Percentiles rank a stretch among this genome's conserved stretches.
phyloP scores from a whole-genome alignment of 129 eudicot species.

The Chrysanthemum seticuspe region DNA sequence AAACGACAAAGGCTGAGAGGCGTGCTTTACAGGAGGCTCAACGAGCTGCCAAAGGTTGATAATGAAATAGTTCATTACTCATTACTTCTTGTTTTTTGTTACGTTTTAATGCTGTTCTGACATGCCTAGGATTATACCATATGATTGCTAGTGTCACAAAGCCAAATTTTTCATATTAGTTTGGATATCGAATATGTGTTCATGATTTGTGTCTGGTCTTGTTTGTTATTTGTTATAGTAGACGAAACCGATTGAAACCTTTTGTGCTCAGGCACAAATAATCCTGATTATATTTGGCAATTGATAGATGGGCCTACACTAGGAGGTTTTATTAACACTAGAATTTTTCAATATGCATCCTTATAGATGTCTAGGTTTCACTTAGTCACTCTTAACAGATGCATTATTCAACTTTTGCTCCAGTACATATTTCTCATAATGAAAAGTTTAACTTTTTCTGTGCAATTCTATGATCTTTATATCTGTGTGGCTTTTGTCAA shows the following conservation, averaged over 20 bases:
- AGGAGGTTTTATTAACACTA: not conserved
- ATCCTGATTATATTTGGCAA: not conserved
- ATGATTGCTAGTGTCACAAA: not conserved
- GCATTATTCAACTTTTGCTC: not conserved
- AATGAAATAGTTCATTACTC: not conserved
- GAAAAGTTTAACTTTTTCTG: too few relatives aligned
- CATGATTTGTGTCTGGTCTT: not conserved
- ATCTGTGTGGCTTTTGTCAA: too few relatives aligned
- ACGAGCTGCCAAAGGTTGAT: constrained; percentile 77
- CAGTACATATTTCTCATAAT: too few relatives aligned
- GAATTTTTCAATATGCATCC: not conserved
- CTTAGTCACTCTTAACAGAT: not conserved
- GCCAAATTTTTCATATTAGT: not conserved
- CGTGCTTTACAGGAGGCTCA: constrained; percentile 95
- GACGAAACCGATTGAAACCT: not conserved
- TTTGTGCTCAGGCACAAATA: not conserved
- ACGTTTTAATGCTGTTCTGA: not conserved
- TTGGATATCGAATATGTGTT: not conserved
- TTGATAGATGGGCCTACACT: not conserved
- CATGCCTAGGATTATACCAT: too few relatives aligned
- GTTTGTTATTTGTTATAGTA: not conserved
- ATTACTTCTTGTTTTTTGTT: not conserved
- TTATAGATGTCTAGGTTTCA: not conserved
- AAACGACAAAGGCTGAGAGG: constrained; percentile 86
- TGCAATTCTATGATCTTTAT: too few relatives aligned